phyloP scores from a whole-genome alignment of 768 basidiomycete species.

The Mycena galericulata region DNA sequence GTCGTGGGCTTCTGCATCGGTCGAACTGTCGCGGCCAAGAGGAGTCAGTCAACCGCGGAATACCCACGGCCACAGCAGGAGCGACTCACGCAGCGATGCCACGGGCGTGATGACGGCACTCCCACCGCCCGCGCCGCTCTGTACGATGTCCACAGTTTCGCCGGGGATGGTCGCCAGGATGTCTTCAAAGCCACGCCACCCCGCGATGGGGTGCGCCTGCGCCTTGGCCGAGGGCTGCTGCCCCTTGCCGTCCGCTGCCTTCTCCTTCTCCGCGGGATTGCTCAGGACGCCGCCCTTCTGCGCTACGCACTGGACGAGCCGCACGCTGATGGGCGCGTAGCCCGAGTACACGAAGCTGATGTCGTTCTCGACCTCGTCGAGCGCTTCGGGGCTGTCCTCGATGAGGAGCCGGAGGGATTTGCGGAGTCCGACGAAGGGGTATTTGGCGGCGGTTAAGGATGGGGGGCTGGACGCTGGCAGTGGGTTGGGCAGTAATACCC shows the following conservation, averaged over 20 bases:
- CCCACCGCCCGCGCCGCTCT: conserved; percentile 51
- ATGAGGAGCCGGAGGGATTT: conserved; percentile 93
- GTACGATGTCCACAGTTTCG: conserved; percentile 83
- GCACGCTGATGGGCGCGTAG: conserved; percentile 92
- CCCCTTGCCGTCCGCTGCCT: conserved; percentile 52
- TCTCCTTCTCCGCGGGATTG: conserved; percentile 77
- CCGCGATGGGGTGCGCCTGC: conserved; percentile 91
- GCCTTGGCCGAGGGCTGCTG: conserved; percentile 59
- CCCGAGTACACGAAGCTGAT: conserved; percentile 97
- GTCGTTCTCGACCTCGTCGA: conserved; percentile 91
- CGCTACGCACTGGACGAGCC: conserved; percentile 92
- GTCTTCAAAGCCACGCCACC: conserved; percentile 99
- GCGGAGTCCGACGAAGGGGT: conserved; percentile 78
- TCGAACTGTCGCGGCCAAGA: conserved; percentile 52
- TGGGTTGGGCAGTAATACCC: conserved; percentile 75
- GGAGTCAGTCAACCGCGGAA: conserved; percentile 15
- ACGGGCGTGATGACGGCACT: conserved; percentile 42
- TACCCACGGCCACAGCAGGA: no score
- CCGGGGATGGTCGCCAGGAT: conserved; percentile 86
- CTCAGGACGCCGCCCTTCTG: conserved; percentile 92
- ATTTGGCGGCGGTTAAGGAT: conserved; percentile 61
- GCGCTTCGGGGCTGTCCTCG: conserved; percentile 82
- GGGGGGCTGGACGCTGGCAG: conserved; percentile 64
- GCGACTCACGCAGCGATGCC: conserved; percentile 48
- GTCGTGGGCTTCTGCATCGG: conserved; percentile 75